A percentile compares a stretch with the other conserved stretches of the same genome.
Evolutionary conservation across 495 filamentous ascomycete species (phyloP).

Genomic region (Hypoxylon subgilvum): DNA sequence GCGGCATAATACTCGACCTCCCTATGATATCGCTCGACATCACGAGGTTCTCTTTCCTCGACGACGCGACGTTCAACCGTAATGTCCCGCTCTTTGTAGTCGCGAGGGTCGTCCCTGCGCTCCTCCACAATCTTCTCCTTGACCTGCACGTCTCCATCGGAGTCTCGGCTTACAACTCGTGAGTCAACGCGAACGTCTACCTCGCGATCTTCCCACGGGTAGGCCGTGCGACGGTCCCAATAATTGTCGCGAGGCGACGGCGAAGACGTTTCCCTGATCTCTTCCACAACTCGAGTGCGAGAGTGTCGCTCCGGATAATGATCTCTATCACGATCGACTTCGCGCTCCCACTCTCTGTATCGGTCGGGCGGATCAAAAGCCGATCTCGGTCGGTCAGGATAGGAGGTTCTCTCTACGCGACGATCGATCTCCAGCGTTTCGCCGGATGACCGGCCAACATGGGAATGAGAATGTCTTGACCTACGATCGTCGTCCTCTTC

Average conservation of each 20-base stretch:
- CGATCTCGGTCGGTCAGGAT: constrained; percentile 55
- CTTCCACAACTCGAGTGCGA: constrained; percentile 45
- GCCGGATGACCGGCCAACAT: constrained; percentile 41
- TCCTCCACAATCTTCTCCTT: constrained; percentile 38
- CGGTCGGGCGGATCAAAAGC: constrained; percentile 57
- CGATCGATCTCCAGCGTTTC: constrained; percentile 57
- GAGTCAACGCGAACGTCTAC: constrained; percentile 53
- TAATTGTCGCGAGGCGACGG: constrained; percentile 44
- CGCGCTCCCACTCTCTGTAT: constrained; percentile 62
- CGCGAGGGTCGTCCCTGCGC: constrained; percentile 33
- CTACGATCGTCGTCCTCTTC: constrained; percentile 59
- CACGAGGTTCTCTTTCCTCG: constrained; percentile 51
- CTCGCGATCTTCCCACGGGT: constrained; percentile 49
- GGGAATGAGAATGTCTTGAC: constrained; percentile 48
- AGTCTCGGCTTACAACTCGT: constrained; percentile 49
- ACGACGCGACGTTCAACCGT: constrained; percentile 53
- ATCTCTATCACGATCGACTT: constrained; percentile 52
- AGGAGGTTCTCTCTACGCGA: constrained; percentile 49
- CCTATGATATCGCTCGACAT: constrained; percentile 65
- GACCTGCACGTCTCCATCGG: constrained; percentile 36
- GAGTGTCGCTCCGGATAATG: constrained; percentile 42
- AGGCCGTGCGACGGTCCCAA: constrained; percentile 47
- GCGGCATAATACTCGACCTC: constrained; percentile 72
- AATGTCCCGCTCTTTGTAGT: constrained; percentile 51
- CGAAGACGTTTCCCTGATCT: constrained; percentile 46